Evolutionary conservation across 176 grass and related monocot genomes (phyloP).

Genomic region (Raddia distichophylla): DNA sequence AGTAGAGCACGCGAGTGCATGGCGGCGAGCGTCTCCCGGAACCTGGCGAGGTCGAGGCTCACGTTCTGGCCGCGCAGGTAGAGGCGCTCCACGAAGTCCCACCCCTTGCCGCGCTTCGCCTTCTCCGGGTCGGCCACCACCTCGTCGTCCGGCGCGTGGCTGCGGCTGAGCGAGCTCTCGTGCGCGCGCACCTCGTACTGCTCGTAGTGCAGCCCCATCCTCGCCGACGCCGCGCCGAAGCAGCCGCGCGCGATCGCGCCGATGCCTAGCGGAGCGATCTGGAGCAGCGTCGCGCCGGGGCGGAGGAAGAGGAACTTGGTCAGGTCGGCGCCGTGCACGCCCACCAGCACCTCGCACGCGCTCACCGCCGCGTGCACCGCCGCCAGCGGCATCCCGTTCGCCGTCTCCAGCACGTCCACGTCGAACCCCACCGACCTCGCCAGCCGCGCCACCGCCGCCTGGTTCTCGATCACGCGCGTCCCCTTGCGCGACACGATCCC

Average conservation of each 20-base stretch:
- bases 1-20: slow-evolving; percentile 26
- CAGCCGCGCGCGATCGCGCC: slow-evolving; percentile 31
- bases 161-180: slow-evolving; percentile 65
- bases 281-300: slow-evolving; percentile 42
- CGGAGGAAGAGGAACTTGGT: slow-evolving; percentile 74
- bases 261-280: slow-evolving; percentile 63
- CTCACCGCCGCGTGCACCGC: slow-evolving; percentile 47
- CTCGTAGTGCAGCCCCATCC: slow-evolving; percentile 61
- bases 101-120: slow-evolving; percentile 22
- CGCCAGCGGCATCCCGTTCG: slow-evolving; percentile 28
- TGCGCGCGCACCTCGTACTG: slow-evolving; percentile 49
- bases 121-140: slow-evolving; percentile 44
- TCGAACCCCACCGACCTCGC: slow-evolving; percentile 44
- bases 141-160: slow-evolving; percentile 36
- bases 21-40: slow-evolving; percentile 29
- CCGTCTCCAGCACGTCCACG: slow-evolving; percentile 59
- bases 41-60: slow-evolving; percentile 44
- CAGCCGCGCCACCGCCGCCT: slow-evolving; percentile 39
- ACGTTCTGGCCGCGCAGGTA: slow-evolving; percentile 75
- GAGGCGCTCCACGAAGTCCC: slow-evolving; percentile 36
- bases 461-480: slow-evolving; percentile 73
- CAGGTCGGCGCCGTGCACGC: slow-evolving; percentile 83
- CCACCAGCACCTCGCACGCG: slow-evolving; percentile 65
- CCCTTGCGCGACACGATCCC: slow-evolving; percentile 61
- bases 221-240: slow-evolving; percentile 48